Percentiles rank a stretch among this genome's conserved stretches.
phyloP scores from a whole-genome alignment of 2,329 filamentous ascomycete genomes.

The Tolypocladium ophioglossoides region DNA sequence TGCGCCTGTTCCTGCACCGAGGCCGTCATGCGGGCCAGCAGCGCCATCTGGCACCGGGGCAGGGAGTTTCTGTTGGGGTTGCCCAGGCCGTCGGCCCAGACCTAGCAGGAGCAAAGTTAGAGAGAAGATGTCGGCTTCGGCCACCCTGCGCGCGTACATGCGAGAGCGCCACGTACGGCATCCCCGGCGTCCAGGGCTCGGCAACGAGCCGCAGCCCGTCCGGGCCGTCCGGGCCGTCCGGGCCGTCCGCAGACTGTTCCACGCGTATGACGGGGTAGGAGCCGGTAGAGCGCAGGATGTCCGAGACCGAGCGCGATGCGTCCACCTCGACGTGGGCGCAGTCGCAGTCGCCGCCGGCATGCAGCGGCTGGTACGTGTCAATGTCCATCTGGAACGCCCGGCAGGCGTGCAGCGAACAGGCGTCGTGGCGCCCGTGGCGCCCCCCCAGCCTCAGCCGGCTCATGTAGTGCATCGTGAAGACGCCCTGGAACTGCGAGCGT shows the following conservation, averaged over 20 bases:
- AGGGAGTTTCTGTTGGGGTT: conserved; percentile 19
- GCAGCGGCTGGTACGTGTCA: conserved; percentile 13
- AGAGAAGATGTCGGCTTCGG: neutral
- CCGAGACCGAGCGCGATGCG: conserved; percentile 4
- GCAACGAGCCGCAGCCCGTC: conserved; percentile 9
- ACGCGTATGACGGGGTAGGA: conserved; percentile 10
- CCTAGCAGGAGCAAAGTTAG: too few species aligned
- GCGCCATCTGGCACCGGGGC: conserved; percentile 18
- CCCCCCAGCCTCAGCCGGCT: conserved; percentile 9
- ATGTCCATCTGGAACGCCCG: conserved; percentile 19
- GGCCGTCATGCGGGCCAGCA: conserved; percentile 13
- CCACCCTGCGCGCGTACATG: too few species aligned
- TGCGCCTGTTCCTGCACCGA: conserved; percentile 4
- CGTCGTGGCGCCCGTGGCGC: conserved; percentile 9
- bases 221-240: neutral
- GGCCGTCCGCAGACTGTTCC: conserved; percentile 1
- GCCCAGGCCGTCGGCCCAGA: conserved; percentile 26
- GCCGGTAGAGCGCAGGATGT: conserved; percentile 7
- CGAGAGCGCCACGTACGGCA: conserved; percentile 22
- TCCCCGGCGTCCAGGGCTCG: conserved; percentile 11
- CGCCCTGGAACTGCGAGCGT: conserved; percentile 9
- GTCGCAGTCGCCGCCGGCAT: conserved; percentile 9
- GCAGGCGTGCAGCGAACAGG: conserved; percentile 15
- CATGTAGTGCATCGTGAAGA: conserved; percentile 13
- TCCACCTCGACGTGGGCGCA: conserved; percentile 13